These are phyloP conservation scores for Macaranga tanarius DNA, from an alignment of 441 rosid species.

Conservation along the genomic window DNA sequence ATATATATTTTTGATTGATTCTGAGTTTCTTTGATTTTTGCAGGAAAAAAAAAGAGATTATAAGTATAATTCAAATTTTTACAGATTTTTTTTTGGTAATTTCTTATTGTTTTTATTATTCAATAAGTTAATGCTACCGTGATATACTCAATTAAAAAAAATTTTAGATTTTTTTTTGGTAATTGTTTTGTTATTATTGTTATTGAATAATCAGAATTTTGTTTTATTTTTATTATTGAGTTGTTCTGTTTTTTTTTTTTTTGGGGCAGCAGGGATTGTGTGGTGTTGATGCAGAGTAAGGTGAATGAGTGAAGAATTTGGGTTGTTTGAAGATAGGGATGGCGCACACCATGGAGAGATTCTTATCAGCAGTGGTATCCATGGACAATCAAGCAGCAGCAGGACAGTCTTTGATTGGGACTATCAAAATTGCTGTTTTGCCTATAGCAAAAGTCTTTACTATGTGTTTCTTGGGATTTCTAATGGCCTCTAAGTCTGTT, in stretches of 20 bases:
- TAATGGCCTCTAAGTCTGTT: conserved; percentile 95
- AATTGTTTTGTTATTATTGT: no score
- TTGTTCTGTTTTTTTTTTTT: not conserved
- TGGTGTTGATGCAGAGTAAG: not conserved
- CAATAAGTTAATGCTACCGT: no score
- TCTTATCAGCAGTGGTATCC: conserved; percentile 37
- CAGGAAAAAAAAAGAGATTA: no score
- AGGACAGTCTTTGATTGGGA: conserved; percentile 52
- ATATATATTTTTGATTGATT: no score
- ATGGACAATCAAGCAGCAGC: conserved; percentile 36
- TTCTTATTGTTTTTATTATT: not conserved
- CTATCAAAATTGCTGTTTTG: conserved; percentile 81
- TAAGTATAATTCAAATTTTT: no score
- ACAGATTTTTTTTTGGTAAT: not conserved
- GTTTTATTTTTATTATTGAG: not conserved
- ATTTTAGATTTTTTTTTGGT: no score
- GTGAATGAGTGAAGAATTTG: conserved; percentile 10
- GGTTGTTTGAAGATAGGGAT: not conserved
- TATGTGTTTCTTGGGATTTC: conserved; percentile 86
- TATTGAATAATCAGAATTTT: no score
- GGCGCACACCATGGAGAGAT: conserved; percentile 35
- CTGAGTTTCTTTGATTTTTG: not conserved
- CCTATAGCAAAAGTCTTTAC: conserved; percentile 96
- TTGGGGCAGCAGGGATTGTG: not conserved
- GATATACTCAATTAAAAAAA: no score